These are phyloP conservation scores for Neopestalotiopsis sp. DNA, from an alignment of 2,329 filamentous ascomycete genomes.

Conservation along the genomic window DNA sequence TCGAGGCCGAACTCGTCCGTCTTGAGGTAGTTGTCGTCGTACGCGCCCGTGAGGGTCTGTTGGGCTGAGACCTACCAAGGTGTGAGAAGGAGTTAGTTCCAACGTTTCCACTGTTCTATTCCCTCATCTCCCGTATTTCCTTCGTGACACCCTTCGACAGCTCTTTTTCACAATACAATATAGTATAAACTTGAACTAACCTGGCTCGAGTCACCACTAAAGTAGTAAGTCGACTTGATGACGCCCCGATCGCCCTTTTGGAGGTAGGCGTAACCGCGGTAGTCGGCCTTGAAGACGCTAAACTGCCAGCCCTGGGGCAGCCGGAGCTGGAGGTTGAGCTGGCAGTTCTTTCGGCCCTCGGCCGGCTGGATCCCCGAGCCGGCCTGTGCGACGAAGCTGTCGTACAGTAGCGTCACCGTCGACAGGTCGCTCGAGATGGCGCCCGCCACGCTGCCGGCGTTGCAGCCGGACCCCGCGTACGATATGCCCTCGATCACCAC, in stretches of 20 bases:
- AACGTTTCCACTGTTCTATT: conserved; percentile 26
- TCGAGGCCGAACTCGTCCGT: conserved; percentile 49
- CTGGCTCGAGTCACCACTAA: conserved; percentile 50
- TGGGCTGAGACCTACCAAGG: conserved; percentile 40
- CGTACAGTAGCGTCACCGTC: conserved; percentile 55
- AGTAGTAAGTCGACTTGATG: conserved; percentile 59
- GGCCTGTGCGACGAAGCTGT: conserved; percentile 54
- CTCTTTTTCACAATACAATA: background rate
- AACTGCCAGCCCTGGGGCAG: conserved; percentile 34
- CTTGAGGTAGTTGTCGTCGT: conserved; percentile 46
- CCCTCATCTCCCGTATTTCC: background rate
- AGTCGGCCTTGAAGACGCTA: conserved; percentile 49
- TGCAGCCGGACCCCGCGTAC: conserved; percentile 35
- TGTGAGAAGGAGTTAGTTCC: background rate
- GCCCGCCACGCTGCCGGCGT: conserved; percentile 29
- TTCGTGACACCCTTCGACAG: background rate
- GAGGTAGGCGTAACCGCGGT: conserved; percentile 55
- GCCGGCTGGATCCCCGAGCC: conserved; percentile 46
- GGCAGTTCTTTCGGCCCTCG: conserved; percentile 57
- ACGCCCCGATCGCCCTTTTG: conserved; percentile 50
- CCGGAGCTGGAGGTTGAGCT: conserved; percentile 55
- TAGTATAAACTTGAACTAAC: conserved; percentile 28
- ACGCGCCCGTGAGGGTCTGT: conserved; percentile 48
- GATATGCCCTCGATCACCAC: conserved; percentile 30
- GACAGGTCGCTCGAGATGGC: conserved; percentile 32